Evolutionary conservation across 345 rosid species (phyloP).

Genomic region (Salix viminalis): DNA sequence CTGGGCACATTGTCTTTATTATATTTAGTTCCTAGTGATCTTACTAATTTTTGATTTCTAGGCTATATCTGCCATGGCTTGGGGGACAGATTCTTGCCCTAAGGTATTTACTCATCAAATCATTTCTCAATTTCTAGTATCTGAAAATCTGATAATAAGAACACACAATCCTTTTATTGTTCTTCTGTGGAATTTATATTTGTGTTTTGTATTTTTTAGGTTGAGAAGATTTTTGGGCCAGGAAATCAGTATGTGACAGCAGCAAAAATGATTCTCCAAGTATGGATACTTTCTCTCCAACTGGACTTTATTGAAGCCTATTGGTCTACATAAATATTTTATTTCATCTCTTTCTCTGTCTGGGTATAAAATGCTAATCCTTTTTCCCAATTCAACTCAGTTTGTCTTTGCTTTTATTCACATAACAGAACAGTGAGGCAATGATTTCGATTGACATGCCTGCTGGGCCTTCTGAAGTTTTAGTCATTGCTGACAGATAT

Average conservation of each 20-base stretch:
- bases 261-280: conserved; percentile 95
- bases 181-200: not conserved
- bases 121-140: not conserved
- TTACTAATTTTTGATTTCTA: conserved; percentile 21
- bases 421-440: conserved; percentile 86
- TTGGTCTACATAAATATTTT: not conserved
- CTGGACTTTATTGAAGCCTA: not conserved
- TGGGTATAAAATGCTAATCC: not conserved
- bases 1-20: not conserved
- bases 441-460: conserved; percentile 99
- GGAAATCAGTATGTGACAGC: conserved; percentile 96
- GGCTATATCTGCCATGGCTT: conserved; percentile 97
- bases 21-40: not conserved
- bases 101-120: conserved; percentile 44
- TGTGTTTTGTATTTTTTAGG: conserved; percentile 38
- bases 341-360: not conserved
- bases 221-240: conserved; percentile 89
- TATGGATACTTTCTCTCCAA: conserved; percentile 17
- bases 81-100: conserved; percentile 95
- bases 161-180: not conserved
- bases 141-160: not conserved
- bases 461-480: conserved; percentile 96
- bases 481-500: conserved; percentile 80
- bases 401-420: not conserved
- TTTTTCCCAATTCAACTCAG: not conserved